phyloP scores from a whole-genome alignment of 2,329 filamentous ascomycete species.

The Colletotrichum scovillei region DNA sequence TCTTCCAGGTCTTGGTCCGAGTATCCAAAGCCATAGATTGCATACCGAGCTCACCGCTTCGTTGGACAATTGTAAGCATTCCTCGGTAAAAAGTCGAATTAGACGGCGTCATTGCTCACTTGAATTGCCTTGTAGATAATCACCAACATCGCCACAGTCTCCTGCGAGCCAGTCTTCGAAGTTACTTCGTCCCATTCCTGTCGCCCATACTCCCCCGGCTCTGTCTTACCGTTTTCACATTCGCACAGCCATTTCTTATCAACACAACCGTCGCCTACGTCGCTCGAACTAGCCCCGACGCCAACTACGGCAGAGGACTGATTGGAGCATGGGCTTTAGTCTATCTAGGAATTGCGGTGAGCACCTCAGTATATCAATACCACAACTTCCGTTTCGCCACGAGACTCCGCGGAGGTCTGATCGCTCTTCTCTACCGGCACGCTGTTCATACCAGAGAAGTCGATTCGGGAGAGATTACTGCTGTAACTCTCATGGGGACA shows the following conservation, averaged over 20 bases:
- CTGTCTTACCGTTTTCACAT: conserved; percentile 41
- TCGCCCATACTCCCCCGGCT: conserved; percentile 41
- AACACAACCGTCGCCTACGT: conserved; percentile 40
- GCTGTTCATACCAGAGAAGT: conserved; percentile 37
- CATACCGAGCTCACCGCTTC: background rate
- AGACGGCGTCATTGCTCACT: background rate
- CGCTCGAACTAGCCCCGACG: conserved; percentile 25
- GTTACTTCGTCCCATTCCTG: conserved; percentile 36
- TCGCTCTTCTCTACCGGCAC: conserved; percentile 41
- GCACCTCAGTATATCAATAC: conserved; percentile 40
- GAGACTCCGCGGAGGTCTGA: conserved; percentile 39
- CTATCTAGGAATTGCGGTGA: conserved; percentile 44
- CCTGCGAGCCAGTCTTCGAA: conserved; percentile 28
- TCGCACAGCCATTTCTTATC: conserved; percentile 46
- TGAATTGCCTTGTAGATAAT: conserved; percentile 30
- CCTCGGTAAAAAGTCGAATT: background rate
- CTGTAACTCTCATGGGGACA: conserved; percentile 47
- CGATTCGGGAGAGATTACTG: conserved; percentile 41
- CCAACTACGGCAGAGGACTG: conserved; percentile 41
- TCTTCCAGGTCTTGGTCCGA: conserved; percentile 8
- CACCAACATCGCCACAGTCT: conserved; percentile 34
- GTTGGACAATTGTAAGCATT: conserved; percentile 37
- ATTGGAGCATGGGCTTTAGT: conserved; percentile 46
- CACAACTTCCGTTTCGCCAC: conserved; percentile 40
- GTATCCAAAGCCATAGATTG: background rate